Evolutionary conservation across 345 rosid species (phyloP).

Genomic region (Camelina neglecta): DNA sequence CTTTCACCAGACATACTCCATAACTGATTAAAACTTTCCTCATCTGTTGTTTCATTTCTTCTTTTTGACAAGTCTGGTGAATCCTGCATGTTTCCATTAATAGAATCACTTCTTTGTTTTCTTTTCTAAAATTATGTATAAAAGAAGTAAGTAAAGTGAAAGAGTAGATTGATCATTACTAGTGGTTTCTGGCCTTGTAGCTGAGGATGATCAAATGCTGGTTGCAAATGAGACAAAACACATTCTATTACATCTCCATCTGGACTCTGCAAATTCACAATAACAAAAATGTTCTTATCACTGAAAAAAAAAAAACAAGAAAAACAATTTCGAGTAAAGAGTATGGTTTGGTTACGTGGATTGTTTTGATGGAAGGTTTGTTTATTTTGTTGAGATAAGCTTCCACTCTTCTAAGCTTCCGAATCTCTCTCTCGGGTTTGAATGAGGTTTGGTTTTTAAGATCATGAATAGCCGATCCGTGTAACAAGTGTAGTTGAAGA

Average conservation of each 20-base stretch:
- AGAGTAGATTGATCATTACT: slow-evolving; percentile 47
- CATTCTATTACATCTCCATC: slow-evolving; percentile 97
- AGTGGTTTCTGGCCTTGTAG: slow-evolving; percentile 74
- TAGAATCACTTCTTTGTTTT: background rate
- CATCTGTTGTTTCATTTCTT: slow-evolving; percentile 50
- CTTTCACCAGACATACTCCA: slow-evolving; percentile 83
- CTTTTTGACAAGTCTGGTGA: slow-evolving; percentile 61
- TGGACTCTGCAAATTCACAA: slow-evolving; percentile 68
- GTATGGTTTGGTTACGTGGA: slow-evolving; percentile 55
- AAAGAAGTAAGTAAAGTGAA: background rate
- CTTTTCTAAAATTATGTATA: background rate
- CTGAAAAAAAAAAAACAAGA: background rate
- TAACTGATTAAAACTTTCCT: slow-evolving; percentile 61
- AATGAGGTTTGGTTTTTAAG: slow-evolving; percentile 55
- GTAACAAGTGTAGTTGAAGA: slow-evolving; percentile 29
- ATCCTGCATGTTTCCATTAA: slow-evolving; percentile 53
- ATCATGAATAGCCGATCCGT: slow-evolving; percentile 52
- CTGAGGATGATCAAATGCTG: slow-evolving; percentile 92
- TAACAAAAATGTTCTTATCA: slow-evolving; percentile 3
- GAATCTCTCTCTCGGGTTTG: slow-evolving; percentile 53
- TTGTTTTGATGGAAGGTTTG: slow-evolving; percentile 89
- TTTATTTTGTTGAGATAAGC: slow-evolving; percentile 71
- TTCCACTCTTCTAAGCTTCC: slow-evolving; percentile 56
- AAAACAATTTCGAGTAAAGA: background rate
- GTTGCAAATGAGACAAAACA: slow-evolving; percentile 80